Percentiles rank a stretch among this genome's conserved stretches.
These are phyloP conservation scores for Pichia sp. DNA, from an alignment of 1,139 yeast genomes.

Conservation along the genomic window DNA sequence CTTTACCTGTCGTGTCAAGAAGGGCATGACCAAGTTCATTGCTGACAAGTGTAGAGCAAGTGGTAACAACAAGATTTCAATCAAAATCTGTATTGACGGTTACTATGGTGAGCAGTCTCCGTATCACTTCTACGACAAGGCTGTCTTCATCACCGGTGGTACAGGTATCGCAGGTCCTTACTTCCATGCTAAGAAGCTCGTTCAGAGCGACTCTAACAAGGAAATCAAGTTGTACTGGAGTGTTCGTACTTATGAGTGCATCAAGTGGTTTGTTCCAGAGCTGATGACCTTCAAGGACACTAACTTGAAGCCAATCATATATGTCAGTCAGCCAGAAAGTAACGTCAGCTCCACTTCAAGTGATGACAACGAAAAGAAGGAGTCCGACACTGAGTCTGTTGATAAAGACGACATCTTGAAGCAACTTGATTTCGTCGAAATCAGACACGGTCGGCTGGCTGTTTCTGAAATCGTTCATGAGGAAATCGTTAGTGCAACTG, in stretches of 20 bases:
- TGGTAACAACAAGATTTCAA: not conserved
- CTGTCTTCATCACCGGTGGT: conserved; percentile 64
- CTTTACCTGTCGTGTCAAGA: conserved; percentile 40
- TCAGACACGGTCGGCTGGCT: conserved; percentile 46
- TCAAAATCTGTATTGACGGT: conserved; percentile 42
- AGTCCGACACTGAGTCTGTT: not conserved
- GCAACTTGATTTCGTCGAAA: conserved; percentile 37
- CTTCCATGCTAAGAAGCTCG: conserved; percentile 32
- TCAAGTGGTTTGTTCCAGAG: conserved; percentile 52
- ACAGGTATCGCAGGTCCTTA: conserved; percentile 63
- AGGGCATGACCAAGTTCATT: conserved; percentile 37
- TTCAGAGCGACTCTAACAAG: conserved; percentile 27
- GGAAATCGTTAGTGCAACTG: conserved; percentile 38
- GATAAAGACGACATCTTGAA: not conserved
- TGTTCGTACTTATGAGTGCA: conserved; percentile 43
- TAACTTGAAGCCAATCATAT: conserved; percentile 38
- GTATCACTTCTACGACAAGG: conserved; percentile 51
- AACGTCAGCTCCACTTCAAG: not conserved
- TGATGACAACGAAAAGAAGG: conserved; percentile 14
- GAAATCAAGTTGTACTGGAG: conserved; percentile 46
- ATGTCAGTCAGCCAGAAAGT: conserved; percentile 38
- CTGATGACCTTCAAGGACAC: conserved; percentile 35
- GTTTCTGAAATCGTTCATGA: conserved; percentile 36
- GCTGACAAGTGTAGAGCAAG: conserved; percentile 12
- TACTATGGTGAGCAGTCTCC: conserved; percentile 52